These are phyloP conservation scores for Capsella bursapastoris DNA, from an alignment of 345 rosid species.

Conservation along the genomic window DNA sequence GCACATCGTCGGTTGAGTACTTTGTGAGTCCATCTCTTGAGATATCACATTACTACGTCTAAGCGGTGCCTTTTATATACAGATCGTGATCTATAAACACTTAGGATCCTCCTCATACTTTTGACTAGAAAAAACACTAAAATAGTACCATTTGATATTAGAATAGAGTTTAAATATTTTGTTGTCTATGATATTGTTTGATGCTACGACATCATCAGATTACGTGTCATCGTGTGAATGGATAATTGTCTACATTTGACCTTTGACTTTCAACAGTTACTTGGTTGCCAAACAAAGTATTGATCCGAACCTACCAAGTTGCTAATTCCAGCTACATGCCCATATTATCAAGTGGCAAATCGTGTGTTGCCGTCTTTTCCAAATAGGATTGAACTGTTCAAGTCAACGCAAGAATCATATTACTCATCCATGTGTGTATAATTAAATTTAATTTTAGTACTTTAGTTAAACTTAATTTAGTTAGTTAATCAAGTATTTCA, in stretches of 20 bases:
- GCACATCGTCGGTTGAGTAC: neutral
- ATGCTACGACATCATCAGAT: too few species aligned
- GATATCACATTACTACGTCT: constrained; percentile 21
- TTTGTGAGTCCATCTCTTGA: constrained; percentile 24
- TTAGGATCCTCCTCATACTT: neutral
- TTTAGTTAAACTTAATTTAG: too few species aligned
- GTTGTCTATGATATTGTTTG: neutral
- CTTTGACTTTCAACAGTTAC: constrained; percentile 21
- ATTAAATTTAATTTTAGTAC: too few species aligned
- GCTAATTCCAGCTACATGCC: neutral
- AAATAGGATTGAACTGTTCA: neutral
- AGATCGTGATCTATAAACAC: neutral
- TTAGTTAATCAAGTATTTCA: too few species aligned
- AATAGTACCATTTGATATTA: neutral
- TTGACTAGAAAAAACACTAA: neutral
- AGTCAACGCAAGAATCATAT: neutral
- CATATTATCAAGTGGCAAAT: neutral
- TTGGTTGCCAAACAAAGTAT: constrained; percentile 35
- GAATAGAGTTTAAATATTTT: neutral
- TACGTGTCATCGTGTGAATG: neutral
- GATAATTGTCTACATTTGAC: constrained; percentile 12
- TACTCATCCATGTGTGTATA: too few species aligned
- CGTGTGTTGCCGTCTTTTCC: neutral
- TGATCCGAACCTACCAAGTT: neutral
- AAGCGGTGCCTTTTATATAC: constrained; percentile 19